Percentiles rank a stretch among this genome's conserved stretches.
phyloP scores from a whole-genome alignment of 257 asterid species.

The Paraleonurus japonicus region DNA sequence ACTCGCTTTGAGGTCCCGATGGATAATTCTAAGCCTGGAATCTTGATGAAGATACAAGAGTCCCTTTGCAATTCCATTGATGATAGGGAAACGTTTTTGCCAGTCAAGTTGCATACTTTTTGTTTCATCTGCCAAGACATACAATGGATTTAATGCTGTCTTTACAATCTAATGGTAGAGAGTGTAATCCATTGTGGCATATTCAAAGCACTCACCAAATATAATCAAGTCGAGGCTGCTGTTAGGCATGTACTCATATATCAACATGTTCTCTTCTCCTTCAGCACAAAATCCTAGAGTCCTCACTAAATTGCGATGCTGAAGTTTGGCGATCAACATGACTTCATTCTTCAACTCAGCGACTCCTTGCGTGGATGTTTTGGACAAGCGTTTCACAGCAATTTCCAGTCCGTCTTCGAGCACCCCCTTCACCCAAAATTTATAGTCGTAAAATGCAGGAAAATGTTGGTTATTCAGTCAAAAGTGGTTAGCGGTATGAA shows the following conservation, averaged over 20 bases:
- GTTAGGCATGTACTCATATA: constrained; percentile 28
- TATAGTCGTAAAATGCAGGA: background rate
- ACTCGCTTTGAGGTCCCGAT: constrained; percentile 25
- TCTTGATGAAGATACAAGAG: constrained; percentile 16
- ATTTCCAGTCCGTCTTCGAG: constrained; percentile 13
- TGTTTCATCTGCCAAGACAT: background rate
- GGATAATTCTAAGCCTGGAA: constrained; percentile 8
- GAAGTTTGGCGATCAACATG: constrained; percentile 23
- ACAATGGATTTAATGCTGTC: background rate
- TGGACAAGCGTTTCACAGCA: constrained; percentile 21
- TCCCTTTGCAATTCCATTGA: constrained; percentile 7
- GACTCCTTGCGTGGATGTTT: constrained; percentile 23
- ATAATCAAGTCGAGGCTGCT: constrained; percentile 16
- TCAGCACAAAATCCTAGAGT: constrained; percentile 11
- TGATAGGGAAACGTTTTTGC: background rate
- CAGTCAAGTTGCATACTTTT: background rate
- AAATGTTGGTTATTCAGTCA: background rate
- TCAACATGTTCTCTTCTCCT: constrained; percentile 23
- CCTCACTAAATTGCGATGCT: constrained; percentile 23
- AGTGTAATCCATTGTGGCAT: background rate
- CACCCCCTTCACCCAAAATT: background rate
- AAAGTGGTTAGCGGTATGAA: too few relatives aligned
- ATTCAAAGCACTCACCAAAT: constrained; percentile 12
- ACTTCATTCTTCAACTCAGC: constrained; percentile 23
- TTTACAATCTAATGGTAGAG: background rate